Evolutionary conservation across 345 rosid genomes (phyloP), one percentile per base, ranked within the genome.

Genomic region (Passiflora organensis): DNA sequence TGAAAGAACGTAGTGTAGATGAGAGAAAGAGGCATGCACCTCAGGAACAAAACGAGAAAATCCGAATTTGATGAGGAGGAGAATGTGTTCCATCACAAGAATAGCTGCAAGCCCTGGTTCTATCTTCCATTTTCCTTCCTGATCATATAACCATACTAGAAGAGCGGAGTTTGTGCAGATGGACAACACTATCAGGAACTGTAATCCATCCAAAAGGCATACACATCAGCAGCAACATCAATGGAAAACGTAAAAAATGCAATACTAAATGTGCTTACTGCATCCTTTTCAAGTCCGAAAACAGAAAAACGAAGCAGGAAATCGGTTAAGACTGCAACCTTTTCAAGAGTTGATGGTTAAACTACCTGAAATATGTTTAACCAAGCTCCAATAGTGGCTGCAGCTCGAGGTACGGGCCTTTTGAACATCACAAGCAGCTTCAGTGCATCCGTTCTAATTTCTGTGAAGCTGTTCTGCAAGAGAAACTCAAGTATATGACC

Each of bases 351-450:
- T n/a, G n/a, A n/a, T n/a, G n/a, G n/a, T n/a, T 0, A 12, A 19
- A 12, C 44, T 25, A 87, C 98, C 98, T 91, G 98, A 81, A 85
- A 91, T 70, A 91, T 86, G 76, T 86, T 88, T 24, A 81, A 61
- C 98, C 96, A 91, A 54, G 98, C 96, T 69, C 96, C 98, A 51
- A 88, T 79, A 19, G 93, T 80, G 32, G 86, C 81, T 45, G 98
- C 82, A 48, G 80, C 80, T 32, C 88, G 90, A 66, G 98, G 96
- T 71, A 76, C 84, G 0, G 93, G 98, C 56, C 96, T 77, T 76
- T 77, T 78, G 64, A 86, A 55, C 72, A 84, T 84, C 5, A 69
- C 78, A 8, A 86, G 73, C 72, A 86, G 74, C 84, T 88, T 91
- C 60, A 91, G 53, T 12, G 98, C 90, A 71, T 88, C 95, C 6